Evolutionary conservation across 2,329 filamentous ascomycete genomes (phyloP), one percentile per base, ranked within the genome.

Genomic region (Phoma sp.): DNA sequence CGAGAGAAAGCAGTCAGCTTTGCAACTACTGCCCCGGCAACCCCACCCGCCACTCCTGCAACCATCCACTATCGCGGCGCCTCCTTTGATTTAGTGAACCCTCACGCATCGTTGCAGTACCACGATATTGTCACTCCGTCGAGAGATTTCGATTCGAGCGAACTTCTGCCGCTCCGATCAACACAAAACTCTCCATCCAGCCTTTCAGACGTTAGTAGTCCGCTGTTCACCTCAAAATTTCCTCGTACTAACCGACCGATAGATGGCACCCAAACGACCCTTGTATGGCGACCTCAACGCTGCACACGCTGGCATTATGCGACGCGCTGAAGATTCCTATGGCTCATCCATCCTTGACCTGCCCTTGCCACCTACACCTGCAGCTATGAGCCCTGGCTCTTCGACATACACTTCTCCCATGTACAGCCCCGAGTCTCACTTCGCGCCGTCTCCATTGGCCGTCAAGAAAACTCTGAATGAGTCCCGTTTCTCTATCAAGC

Each of bases 21-120:
- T 33, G 47, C 63, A 26, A 62, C 67, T 12, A 60, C 66, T 15
- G 66, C 67, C 12, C 71, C 69, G 2, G 70, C 53, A 12, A 75
- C 72, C 4, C 73, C 73, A 18, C 74, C 74, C 4, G 66, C 69
- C 25, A 75, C 74, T 4, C 73, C 74, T 38, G 73, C 73, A 12
- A 68, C 69, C 17, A 62, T 76, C 15, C 73, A 76, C 51, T 76
- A 75, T 51, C 71, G 74, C 20, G 74, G 74, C 38, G 60, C 73
- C 3, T 76, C 74, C 14, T 76, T 76, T 45, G 73, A 76, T 48
- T 49, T 76, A 11, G 67, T 76, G 17, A 76, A 76, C 39, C 74
- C 74, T 3, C 73, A 72, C 61, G 64, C 70, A 30, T 76, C 74
- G 2, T 59, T 76, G 14, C 51, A 67, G 9, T 54, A 72, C 33